Evolutionary conservation across 2,329 filamentous ascomycete genomes (phyloP), one percentile per base, ranked within the genome.

Genomic region (Penicillium expansum): DNA sequence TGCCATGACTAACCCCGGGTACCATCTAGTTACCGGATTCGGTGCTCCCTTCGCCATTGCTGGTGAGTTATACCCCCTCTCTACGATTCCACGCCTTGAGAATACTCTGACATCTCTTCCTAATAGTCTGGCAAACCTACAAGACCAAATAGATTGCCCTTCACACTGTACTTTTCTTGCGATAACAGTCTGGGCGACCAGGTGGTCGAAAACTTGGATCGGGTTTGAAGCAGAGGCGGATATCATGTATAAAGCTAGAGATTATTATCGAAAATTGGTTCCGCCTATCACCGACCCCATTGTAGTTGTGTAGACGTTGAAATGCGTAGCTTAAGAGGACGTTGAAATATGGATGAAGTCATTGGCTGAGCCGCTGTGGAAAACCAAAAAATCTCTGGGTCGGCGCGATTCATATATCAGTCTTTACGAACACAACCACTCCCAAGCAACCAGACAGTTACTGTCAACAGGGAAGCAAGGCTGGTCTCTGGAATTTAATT

Each of bases 81-180:
- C 27, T 16, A 8, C 14, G 11, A 24, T 14, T 27, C 11, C 24
- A 33, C 7, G 10, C 20, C 47, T 20, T 37, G 11, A 20, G 18
- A 5, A 35, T 35, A 65, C 70, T 60, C 74, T 70, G 67, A 68
- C 51, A 14, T 13, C 4, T 35, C 33, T 52, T 44, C 39, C 48
- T 69, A 57, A 2, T 71, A 87, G 85, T 86, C 72, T 88, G 85
- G 85, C 85, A 88, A 78, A 84, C 81, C 61, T 81, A 84, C 76
- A 88, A 88, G 82, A 84, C 84, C 77, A 70, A 68, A 62, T 75
- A 76, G 73, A 60, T 57, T 63, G 54, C 30, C 52, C 48, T 54
- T 52, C 52, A 48, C 48, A 53, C 52, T 42, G 55, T 57, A 49
- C 56, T 60, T 61, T 55, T 56, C 52, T 33, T 59, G 58, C 60